Percentiles rank a stretch among this genome's conserved stretches.
These are phyloP conservation scores for Microcera coccophila DNA, from an alignment of 2,329 filamentous ascomycete species.

Conservation along the genomic window DNA sequence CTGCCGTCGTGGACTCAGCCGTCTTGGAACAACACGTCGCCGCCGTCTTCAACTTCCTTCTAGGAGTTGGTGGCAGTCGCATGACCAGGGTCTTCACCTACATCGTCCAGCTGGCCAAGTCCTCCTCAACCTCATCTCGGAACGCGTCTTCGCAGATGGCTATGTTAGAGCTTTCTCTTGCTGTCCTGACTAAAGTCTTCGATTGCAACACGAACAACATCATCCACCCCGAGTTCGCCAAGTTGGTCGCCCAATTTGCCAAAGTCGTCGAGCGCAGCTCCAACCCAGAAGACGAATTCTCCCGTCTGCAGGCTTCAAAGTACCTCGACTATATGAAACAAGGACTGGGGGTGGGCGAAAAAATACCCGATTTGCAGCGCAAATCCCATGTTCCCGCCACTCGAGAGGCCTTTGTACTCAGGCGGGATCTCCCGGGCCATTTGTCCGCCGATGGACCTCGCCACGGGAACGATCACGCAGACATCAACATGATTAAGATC, in stretches of 20 bases:
- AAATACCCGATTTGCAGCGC: background rate
- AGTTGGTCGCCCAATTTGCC: slow-evolving; percentile 11
- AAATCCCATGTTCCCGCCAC: background rate
- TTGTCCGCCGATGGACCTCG: background rate
- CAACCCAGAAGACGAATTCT: slow-evolving; percentile 20
- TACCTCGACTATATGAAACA: background rate
- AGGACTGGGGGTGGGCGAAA: background rate
- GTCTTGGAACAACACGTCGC: slow-evolving; percentile 24
- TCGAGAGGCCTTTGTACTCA: too few relatives aligned
- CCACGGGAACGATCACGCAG: slow-evolving; percentile 15
- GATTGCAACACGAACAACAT: slow-evolving; percentile 36
- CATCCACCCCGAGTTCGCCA: slow-evolving; percentile 26
- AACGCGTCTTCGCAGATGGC: slow-evolving; percentile 14
- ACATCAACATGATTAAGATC: slow-evolving; percentile 16
- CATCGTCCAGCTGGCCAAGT: slow-evolving; percentile 21
- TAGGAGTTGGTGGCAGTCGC: slow-evolving; percentile 31
- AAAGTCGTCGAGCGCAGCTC: background rate
- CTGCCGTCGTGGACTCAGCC: slow-evolving; percentile 17
- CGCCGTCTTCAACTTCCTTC: slow-evolving; percentile 32
- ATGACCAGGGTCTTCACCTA: slow-evolving; percentile 33
- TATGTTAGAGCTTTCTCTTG: slow-evolving; percentile 28
- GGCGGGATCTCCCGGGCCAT: background rate
- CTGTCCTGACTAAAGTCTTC: slow-evolving; percentile 32
- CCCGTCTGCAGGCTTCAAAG: slow-evolving; percentile 3
- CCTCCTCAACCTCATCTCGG: slow-evolving; percentile 9